A percentile compares a stretch with the other conserved stretches of the same genome.
These are phyloP conservation scores for Globisporangium megalacanthum DNA, from an alignment of 352 stramenopile genomes.

Conservation along the genomic window DNA sequence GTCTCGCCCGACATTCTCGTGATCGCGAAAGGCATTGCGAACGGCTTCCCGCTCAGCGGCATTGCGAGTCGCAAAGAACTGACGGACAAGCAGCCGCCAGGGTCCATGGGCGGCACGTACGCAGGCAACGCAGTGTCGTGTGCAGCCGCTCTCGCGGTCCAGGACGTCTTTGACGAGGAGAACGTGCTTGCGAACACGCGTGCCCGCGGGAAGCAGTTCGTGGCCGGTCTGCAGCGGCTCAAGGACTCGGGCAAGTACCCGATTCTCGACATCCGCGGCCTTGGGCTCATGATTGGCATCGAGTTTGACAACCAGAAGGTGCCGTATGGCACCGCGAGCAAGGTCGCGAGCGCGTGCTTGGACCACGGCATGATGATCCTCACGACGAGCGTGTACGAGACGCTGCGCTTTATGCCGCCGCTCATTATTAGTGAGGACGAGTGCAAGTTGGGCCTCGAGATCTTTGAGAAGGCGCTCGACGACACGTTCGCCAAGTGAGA, in stretches of 20 bases:
- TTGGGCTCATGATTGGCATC: slow-evolving; percentile 92
- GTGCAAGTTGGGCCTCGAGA: slow-evolving; percentile 38
- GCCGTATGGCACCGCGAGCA: slow-evolving; percentile 54
- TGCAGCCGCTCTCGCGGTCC: slow-evolving; percentile 79
- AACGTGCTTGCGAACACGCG: slow-evolving; percentile 83
- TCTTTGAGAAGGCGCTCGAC: slow-evolving; percentile 53
- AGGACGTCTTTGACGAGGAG: slow-evolving; percentile 88
- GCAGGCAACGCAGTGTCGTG: slow-evolving; percentile 90
- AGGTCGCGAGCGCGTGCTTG: slow-evolving; percentile 78
- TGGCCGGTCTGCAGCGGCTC: slow-evolving; percentile 64
- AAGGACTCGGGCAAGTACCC: slow-evolving; percentile 71
- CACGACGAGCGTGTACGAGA: slow-evolving; percentile 90
- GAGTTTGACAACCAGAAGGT: slow-evolving; percentile 80
- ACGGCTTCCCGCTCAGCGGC: slow-evolving; percentile 94
- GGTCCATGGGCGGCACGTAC: slow-evolving; percentile 92
- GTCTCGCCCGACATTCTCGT: slow-evolving; percentile 96
- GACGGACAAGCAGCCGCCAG: slow-evolving; percentile 73
- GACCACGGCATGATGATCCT: slow-evolving; percentile 88
- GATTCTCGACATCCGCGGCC: slow-evolving; percentile 83
- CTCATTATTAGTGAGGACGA: slow-evolving; percentile 87
- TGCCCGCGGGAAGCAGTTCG: slow-evolving; percentile 69
- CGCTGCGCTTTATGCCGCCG: slow-evolving; percentile 90
- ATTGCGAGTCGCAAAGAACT: slow-evolving; percentile 88
- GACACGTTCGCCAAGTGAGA: slow-evolving; percentile 32
- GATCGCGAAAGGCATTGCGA: slow-evolving; percentile 95